phyloP scores from a whole-genome alignment of 768 basidiomycete species.

The Solioccasus polychromus region DNA sequence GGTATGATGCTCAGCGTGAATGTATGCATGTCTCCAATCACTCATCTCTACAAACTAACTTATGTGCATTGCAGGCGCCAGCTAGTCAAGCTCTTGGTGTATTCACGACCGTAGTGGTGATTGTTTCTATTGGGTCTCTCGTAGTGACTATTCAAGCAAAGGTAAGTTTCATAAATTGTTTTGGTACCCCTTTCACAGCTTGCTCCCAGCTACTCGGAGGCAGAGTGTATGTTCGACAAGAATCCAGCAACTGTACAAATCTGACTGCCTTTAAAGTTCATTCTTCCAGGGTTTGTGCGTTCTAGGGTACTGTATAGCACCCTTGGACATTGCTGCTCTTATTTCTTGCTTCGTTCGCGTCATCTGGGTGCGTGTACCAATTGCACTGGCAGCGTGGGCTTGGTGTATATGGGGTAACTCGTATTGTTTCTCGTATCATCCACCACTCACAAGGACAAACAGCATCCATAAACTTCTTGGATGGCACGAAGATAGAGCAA shows the following conservation, averaged over 20 bases:
- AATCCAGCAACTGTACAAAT: background rate
- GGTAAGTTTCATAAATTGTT: constrained; percentile 37
- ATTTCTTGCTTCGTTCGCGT: constrained; percentile 81
- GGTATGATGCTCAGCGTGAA: constrained; percentile 85
- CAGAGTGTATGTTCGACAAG: constrained; percentile 59
- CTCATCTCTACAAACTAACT: background rate
- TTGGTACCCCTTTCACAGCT: background rate
- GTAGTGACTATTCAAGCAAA: constrained; percentile 96
- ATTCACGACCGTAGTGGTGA: constrained; percentile 92
- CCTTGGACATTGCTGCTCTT: constrained; percentile 86
- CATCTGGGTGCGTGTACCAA: constrained; percentile 83
- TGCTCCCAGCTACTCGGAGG: constrained; percentile 68
- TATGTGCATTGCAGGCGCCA: constrained; percentile 60
- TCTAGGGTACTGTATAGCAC: constrained; percentile 93
- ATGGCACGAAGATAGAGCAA: constrained; percentile 90
- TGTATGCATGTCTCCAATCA: constrained; percentile 39
- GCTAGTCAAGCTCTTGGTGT: constrained; percentile 78
- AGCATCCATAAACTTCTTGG: constrained; percentile 95
- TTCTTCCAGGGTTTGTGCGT: constrained; percentile 97
- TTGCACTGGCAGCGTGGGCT: constrained; percentile 84
- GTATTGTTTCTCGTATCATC: background rate
- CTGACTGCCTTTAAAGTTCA: constrained; percentile 46
- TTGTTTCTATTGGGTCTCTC: constrained; percentile 87
- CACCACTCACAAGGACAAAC: constrained; percentile 2
- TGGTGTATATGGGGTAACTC: constrained; percentile 96